Conservation (phyloP, 192 early-diverging fungal species). For the Linderina pennispora region DNA sequence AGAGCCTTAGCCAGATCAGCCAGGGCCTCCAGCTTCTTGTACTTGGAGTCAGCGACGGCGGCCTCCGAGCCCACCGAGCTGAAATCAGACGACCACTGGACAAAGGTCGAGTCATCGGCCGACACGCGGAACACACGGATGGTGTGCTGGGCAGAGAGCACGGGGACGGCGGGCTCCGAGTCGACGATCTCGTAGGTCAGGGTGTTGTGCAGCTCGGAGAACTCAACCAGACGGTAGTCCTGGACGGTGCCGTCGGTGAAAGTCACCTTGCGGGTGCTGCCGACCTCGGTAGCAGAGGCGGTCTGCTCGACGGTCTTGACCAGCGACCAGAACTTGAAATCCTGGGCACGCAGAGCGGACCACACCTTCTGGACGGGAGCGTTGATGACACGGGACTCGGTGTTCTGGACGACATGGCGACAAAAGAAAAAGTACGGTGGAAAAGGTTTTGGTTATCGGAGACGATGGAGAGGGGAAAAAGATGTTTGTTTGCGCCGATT, state of each 20-base stretch:
- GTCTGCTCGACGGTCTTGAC: slow-evolving; percentile 33
- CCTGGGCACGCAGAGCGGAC: slow-evolving; percentile 22
- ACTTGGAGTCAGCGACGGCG: slow-evolving; percentile 50
- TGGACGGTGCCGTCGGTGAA: slow-evolving; percentile 54
- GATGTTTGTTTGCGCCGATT: too few relatives aligned
- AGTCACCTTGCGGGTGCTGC: slow-evolving; percentile 43
- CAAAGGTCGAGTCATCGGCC: slow-evolving; percentile 50
- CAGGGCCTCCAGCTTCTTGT: slow-evolving; percentile 55
- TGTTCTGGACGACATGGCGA: slow-evolving; percentile 35
- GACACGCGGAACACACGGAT: slow-evolving; percentile 46
- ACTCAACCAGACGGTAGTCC: slow-evolving; percentile 49
- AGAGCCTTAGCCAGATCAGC: slow-evolving; percentile 49
- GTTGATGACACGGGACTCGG: slow-evolving; percentile 39
- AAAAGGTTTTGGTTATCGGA: too few relatives aligned
- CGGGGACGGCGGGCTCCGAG: slow-evolving; percentile 45
- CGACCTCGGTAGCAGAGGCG: slow-evolving; percentile 36
- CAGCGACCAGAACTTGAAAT: slow-evolving; percentile 44
- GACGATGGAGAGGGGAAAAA: too few relatives aligned
- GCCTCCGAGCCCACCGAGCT: slow-evolving; percentile 45
- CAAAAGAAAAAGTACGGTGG: too few relatives aligned
- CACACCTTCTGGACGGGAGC: slow-evolving; percentile 28
- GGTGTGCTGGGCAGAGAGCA: slow-evolving; percentile 52
- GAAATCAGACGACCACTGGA: slow-evolving; percentile 55
- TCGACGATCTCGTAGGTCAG: slow-evolving; percentile 56
- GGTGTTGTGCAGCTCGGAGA: slow-evolving; percentile 43